These are phyloP conservation scores for Athelia sp. DNA, from an alignment of 1,284 basidiomycete genomes.

Conservation along the genomic window DNA sequence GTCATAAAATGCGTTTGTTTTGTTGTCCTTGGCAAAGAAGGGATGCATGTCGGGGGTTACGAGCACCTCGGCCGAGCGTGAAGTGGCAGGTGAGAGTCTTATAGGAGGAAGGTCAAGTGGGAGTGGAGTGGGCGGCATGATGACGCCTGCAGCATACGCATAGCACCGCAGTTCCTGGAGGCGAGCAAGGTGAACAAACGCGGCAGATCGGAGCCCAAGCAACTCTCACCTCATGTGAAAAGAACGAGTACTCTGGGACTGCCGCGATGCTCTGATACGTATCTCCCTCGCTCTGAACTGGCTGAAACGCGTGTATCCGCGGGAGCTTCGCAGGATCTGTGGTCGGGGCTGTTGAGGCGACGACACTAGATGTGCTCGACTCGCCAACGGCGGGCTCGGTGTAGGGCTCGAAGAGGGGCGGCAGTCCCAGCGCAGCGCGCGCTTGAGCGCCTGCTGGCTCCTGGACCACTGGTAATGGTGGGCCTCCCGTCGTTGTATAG, in stretches of 20 bases:
- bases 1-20: not conserved
- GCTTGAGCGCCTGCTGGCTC: slow-evolving; percentile 26
- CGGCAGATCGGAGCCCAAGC: slow-evolving; percentile 1
- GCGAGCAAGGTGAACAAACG: slow-evolving; percentile 5
- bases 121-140: slow-evolving; percentile 9
- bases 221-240: slow-evolving; percentile 28
- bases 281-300: slow-evolving; percentile 10
- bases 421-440: slow-evolving; percentile 28
- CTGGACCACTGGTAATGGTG: slow-evolving; percentile 29
- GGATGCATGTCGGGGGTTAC: slow-evolving; percentile 1
- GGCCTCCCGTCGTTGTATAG: slow-evolving; percentile 23
- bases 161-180: slow-evolving; percentile 25
- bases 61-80: not conserved
- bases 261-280: slow-evolving; percentile 25
- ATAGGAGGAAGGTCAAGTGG: not conserved
- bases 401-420: slow-evolving; percentile 31
- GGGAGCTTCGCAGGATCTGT: slow-evolving; percentile 17
- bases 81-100: not conserved
- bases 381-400: slow-evolving; percentile 6
- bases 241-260: slow-evolving; percentile 21
- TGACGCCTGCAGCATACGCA: slow-evolving; percentile 21
- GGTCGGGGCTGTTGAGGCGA: slow-evolving; percentile 4
- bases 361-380: not conserved
- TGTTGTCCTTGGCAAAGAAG: not conserved
- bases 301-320: slow-evolving; percentile 23